phyloP scores from a whole-genome alignment of 148 eudicot genomes.

The Suaeda aralocaspica region DNA sequence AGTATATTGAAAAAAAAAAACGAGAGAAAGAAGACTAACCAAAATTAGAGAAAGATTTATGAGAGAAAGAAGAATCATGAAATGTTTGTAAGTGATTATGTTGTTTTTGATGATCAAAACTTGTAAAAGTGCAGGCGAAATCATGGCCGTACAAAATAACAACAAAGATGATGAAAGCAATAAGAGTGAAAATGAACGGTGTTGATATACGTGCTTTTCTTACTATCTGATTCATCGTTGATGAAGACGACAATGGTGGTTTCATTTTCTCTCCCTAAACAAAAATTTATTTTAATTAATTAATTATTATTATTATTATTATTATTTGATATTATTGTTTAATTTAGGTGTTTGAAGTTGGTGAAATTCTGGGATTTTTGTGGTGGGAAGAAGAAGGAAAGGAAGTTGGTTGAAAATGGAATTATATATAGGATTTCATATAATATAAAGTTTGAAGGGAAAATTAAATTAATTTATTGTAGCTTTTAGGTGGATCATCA shows the following conservation, averaged over 20 bases:
- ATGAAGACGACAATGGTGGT: conserved; percentile 4
- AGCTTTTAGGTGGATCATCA: conserved; percentile 14
- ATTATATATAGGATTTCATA: not conserved
- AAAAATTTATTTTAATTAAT: too few species aligned
- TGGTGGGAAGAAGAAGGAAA: conserved; percentile 4
- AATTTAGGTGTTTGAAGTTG: not conserved
- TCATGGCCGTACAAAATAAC: conserved; percentile 56
- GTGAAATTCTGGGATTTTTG: not conserved
- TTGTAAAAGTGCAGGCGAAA: conserved; percentile 51
- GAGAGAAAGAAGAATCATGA: not conserved
- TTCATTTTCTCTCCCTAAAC: conserved; percentile 12
- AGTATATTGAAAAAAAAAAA: not conserved
- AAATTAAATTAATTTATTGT: not conserved
- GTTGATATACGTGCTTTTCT: conserved; percentile 48
- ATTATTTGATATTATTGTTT: not conserved
- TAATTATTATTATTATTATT: too few species aligned
- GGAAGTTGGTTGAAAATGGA: not conserved
- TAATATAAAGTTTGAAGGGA: not conserved
- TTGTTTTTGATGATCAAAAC: conserved; percentile 14
- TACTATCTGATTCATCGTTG: conserved; percentile 21
- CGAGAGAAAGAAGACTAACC: conserved; percentile 12
- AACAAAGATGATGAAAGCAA: conserved; percentile 61
- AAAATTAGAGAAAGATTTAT: not conserved
- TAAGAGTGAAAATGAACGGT: conserved; percentile 45
- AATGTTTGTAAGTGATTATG: not conserved